These are phyloP conservation scores for Dittrichia graveolens DNA, from an alignment of 129 eudicot genomes.

Conservation along the genomic window DNA sequence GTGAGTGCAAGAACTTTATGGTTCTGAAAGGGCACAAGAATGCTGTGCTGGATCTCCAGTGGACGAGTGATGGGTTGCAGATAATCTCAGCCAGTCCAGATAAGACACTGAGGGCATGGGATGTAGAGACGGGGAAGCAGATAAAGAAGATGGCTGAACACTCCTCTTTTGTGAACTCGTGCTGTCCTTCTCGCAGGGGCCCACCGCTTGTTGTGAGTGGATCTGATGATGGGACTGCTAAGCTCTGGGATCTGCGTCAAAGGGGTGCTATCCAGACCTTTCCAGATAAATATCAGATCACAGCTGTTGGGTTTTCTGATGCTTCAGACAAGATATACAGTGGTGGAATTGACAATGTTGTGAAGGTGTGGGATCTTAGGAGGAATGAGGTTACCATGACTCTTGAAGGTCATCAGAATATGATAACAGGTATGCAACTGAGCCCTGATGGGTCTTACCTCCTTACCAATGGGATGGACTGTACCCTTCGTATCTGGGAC, in stretches of 20 bases:
- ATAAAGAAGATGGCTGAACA: constrained; percentile 92
- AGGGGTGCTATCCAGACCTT: constrained; percentile 93
- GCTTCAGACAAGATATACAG: constrained; percentile 93
- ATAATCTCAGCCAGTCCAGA: constrained; percentile 93
- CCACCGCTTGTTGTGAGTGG: constrained; percentile 95
- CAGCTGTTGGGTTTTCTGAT: constrained; percentile 89
- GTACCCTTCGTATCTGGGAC: constrained; percentile 87
- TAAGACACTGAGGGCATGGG: constrained; percentile 93
- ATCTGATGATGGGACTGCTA: constrained; percentile 96
- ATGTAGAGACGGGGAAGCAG: constrained; percentile 88
- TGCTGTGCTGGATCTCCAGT: constrained; percentile 81
- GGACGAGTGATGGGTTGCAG: constrained; percentile 86
- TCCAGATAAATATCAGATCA: constrained; percentile 89
- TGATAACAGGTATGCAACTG: constrained; percentile 89
- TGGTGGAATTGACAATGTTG: constrained; percentile 89
- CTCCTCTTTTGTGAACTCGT: constrained; percentile 82
- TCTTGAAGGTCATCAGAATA: constrained; percentile 89
- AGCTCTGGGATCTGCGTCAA: constrained; percentile 97
- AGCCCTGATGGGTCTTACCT: constrained; percentile 97
- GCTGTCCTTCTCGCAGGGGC: constrained; percentile 92
- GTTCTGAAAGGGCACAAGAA: constrained; percentile 93
- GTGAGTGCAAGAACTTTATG: constrained; percentile 92
- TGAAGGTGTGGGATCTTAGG: constrained; percentile 91
- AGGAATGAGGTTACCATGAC: constrained; percentile 90
- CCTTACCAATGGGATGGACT: constrained; percentile 89